These are phyloP conservation scores for Fusarium brachygibbosum DNA, from an alignment of 2,329 filamentous ascomycete genomes.

Conservation along the genomic window DNA sequence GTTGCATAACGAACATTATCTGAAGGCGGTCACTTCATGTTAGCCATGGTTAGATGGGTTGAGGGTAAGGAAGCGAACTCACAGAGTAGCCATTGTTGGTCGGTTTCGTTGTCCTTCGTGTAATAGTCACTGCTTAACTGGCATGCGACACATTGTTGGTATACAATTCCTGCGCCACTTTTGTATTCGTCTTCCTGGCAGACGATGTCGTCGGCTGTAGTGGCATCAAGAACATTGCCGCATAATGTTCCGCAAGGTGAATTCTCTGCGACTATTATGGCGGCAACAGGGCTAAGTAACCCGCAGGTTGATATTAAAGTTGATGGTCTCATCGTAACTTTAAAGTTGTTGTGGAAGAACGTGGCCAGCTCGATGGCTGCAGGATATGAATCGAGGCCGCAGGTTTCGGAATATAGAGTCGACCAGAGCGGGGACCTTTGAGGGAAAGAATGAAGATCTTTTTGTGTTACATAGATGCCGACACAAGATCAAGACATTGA, in stretches of 20 bases:
- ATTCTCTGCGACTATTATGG: constrained; percentile 60
- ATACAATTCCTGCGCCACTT: constrained; percentile 61
- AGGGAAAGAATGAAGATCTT: neutral
- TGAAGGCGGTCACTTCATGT: constrained; percentile 47
- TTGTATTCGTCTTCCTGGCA: constrained; percentile 60
- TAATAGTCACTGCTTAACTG: constrained; percentile 64
- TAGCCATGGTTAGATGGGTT: constrained; percentile 15
- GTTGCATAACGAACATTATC: constrained; percentile 71
- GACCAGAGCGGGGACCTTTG: constrained; percentile 5
- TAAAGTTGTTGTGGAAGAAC: neutral
- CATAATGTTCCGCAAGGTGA: constrained; percentile 66
- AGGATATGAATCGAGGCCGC: neutral
- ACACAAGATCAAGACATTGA: neutral
- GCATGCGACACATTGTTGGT: constrained; percentile 66
- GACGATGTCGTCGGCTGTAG: constrained; percentile 61
- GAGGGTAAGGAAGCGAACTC: constrained; percentile 49
- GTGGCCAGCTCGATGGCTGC: constrained; percentile 6
- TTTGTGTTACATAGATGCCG: constrained; percentile 7
- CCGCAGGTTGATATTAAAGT: constrained; percentile 39
- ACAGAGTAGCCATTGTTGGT: constrained; percentile 70
- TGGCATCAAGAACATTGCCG: constrained; percentile 66
- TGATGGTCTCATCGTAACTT: neutral
- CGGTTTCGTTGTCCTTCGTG: constrained; percentile 60
- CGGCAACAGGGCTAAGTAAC: constrained; percentile 36
- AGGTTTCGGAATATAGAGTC: constrained; percentile 5